Base-by-base conservation (phyloP, 148 eudicot genomes). In the Pouteria glomerata region DNA sequence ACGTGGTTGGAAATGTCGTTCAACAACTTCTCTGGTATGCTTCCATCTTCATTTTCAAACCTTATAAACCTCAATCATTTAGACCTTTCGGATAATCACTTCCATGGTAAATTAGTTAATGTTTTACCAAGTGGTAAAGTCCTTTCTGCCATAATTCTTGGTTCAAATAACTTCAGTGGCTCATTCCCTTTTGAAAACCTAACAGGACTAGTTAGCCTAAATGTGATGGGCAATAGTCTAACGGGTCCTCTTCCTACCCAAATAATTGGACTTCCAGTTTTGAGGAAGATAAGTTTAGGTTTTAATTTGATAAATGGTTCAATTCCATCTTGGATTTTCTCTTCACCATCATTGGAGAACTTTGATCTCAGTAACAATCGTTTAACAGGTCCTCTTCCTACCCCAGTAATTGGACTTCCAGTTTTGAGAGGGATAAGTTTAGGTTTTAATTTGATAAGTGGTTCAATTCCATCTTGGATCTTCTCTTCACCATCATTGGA, bases 381-480 rank as follows among this genome's bases (percentile, higher is more conserved):
- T n/a, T n/a, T n/a, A n/a, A n/a, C n/a, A n/a, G n/a, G n/a, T n/a
- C n/a, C n/a, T n/a, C n/a, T n/a, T n/a, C n/a, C n/a, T n/a, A n/a
- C n/a, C n/a, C n/a, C n/a, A n/a, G n/a, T n/a, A n/a, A n/a, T n/a
- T n/a, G n/a, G n/a, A n/a, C n/a, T n/a, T 75, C n/a, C n/a, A n/a
- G n/a, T n/a, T n/a, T n/a, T n/a, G n/a, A n/a, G n/a, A n/a, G n/a
- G n/a, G n/a, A n/a, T n/a, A n/a, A n/a, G n/a, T n/a, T n/a, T n/a
- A n/a, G n/a, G n/a, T n/a, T n/a, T n/a, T n/a, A n/a, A 45, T 75
- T 84, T 18, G 84, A 84, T 19, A 13, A 53, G 23, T 56, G 59
- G 59, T 0, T 56, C 12, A 23, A n/a, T n/a, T n/a, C n/a, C n/a
- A n/a, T n/a, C n/a, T n/a, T n/a, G n/a, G n/a, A n/a, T n/a, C n/a